These are phyloP conservation scores for Candida vaughaniae DNA, from an alignment of 805 yeast genomes.

Conservation along the genomic window DNA sequence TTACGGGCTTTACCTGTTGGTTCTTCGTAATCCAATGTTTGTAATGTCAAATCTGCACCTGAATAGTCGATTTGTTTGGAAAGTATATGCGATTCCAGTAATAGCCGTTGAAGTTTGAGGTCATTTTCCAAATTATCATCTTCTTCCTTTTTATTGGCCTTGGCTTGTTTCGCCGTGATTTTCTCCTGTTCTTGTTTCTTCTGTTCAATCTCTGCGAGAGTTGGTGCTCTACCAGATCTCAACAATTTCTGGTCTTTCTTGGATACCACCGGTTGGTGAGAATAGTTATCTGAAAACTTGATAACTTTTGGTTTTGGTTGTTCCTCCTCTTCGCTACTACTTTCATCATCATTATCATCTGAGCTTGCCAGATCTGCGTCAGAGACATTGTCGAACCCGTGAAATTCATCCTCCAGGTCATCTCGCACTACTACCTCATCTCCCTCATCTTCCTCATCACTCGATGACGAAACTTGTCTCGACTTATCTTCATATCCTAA, in stretches of 20 bases:
- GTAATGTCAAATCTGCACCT: constrained; percentile 68
- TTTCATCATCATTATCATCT: constrained; percentile 16
- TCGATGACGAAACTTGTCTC: constrained; percentile 16
- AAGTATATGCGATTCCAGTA: constrained; percentile 70
- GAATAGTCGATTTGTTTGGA: constrained; percentile 45
- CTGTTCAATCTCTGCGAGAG: constrained; percentile 32
- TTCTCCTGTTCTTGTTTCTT: constrained; percentile 24
- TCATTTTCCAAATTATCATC: constrained; percentile 63
- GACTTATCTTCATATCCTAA: constrained; percentile 38
- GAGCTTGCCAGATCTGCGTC: constrained; percentile 8
- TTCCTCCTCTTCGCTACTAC: constrained; percentile 14
- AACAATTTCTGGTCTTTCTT: constrained; percentile 53
- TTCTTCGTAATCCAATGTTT: constrained; percentile 58
- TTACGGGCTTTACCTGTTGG: constrained; percentile 70
- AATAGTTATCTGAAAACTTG: constrained; percentile 40
- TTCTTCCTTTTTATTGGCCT: constrained; percentile 38
- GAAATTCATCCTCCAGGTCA: constrained; percentile 12
- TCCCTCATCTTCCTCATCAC: constrained; percentile 16
- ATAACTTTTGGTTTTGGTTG: constrained; percentile 44
- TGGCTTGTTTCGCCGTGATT: constrained; percentile 34
- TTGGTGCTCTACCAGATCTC: constrained; percentile 61
- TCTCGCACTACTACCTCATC: constrained; percentile 9
- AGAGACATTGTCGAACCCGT: constrained; percentile 7
- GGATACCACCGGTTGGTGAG: constrained; percentile 27
- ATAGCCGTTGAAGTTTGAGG: constrained; percentile 65